phyloP scores from a whole-genome alignment of 495 filamentous ascomycete species.

The Penicillium psychrofluorescens region DNA sequence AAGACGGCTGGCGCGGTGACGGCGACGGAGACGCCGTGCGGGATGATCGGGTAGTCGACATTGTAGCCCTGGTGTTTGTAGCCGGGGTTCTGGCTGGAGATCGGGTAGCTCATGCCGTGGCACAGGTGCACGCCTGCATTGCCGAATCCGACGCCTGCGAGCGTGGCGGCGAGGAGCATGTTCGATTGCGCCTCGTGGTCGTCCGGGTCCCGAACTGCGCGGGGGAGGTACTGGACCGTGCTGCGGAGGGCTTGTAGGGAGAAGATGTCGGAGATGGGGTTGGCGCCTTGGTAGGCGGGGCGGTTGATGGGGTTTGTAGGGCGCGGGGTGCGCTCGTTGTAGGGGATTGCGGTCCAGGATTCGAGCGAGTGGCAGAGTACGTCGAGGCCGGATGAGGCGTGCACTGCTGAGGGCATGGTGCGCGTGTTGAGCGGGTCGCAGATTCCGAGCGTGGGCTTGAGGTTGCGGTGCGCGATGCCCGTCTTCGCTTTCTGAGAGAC shows the following conservation, averaged over 20 bases:
- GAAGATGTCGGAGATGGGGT: slow-evolving; percentile 96
- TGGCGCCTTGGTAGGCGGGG: slow-evolving; percentile 93
- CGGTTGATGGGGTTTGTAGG: slow-evolving; percentile 85
- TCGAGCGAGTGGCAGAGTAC: slow-evolving; percentile 92
- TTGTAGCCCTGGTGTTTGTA: slow-evolving; percentile 83
- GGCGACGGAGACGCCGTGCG: slow-evolving; percentile 91
- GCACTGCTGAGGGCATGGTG: slow-evolving; percentile 90
- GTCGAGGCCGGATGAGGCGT: slow-evolving; percentile 81
- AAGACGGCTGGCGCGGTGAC: slow-evolving; percentile 94
- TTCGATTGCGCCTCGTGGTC: slow-evolving; percentile 85
- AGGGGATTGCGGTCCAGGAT: slow-evolving; percentile 95
- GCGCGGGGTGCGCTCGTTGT: slow-evolving; percentile 71
- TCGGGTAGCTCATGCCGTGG: slow-evolving; percentile 96
- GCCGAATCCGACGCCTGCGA: slow-evolving; percentile 93
- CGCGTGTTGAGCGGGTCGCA: slow-evolving; percentile 92
- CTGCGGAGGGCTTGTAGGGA: slow-evolving; percentile 70
- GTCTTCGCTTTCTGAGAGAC: slow-evolving; percentile 85
- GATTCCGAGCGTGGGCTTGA: slow-evolving; percentile 93
- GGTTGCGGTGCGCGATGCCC: slow-evolving; percentile 85
- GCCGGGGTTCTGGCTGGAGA: slow-evolving; percentile 85
- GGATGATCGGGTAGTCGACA: slow-evolving; percentile 70
- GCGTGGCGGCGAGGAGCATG: slow-evolving; percentile 90
- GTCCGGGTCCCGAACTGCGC: slow-evolving; percentile 77
- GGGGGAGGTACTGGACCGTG: slow-evolving; percentile 85
- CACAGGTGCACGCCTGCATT: slow-evolving; percentile 97